Conservation (phyloP, 192 early-diverging fungal species). For the Coemansia sp. region DNA sequence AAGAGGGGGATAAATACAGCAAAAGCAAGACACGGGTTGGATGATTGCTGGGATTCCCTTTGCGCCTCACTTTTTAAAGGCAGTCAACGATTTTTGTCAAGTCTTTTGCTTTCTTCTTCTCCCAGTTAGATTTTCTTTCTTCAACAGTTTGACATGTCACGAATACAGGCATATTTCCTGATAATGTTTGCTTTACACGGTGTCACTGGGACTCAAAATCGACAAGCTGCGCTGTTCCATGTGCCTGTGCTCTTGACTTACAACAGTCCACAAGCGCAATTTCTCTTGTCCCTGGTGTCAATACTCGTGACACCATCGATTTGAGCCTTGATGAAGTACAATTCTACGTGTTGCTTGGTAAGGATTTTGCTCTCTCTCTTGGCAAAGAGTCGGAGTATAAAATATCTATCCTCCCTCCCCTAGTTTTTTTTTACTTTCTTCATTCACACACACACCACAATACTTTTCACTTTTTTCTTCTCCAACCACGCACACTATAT, state of each 20-base stretch:
- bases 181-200: background rate
- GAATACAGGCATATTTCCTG: background rate
- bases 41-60: background rate
- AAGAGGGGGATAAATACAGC: background rate
- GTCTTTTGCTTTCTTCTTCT: background rate
- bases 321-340: background rate
- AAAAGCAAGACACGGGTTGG: background rate
- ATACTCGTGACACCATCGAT: background rate
- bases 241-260: constrained; percentile 1
- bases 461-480: background rate
- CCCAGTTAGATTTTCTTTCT: background rate
- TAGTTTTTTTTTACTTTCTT: background rate
- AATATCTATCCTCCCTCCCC: background rate
- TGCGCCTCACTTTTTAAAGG: background rate
- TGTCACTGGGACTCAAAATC: background rate
- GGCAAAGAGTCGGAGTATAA: background rate
- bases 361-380: background rate
- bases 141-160: background rate
- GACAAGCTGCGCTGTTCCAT: background rate
- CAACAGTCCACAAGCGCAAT: background rate
- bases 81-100: background rate
- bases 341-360: background rate
- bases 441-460: background rate
- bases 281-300: background rate
- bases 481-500: background rate